Base-by-base conservation (phyloP, 2,329 filamentous ascomycete genomes). In the Huntiella bhutanensis region DNA sequence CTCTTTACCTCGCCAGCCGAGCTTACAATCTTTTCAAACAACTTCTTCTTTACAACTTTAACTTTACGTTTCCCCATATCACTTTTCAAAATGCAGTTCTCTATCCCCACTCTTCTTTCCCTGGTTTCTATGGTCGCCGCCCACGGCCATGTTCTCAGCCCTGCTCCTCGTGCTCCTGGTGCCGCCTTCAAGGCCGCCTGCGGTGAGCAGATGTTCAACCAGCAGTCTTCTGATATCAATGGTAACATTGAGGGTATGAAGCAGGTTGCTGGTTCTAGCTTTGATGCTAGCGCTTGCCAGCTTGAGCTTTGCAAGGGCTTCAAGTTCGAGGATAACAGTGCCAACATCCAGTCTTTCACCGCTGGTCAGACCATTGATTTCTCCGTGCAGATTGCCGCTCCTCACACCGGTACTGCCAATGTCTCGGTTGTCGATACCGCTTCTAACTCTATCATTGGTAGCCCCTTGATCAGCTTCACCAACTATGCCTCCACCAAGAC, bases 351-450 rank as follows among this genome's bases (percentile, higher is more conserved):
- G 55, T 58, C 54, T 35, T 69, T 62, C 54, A 54, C 55, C 0
- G 54, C 63, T 0, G 66, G 66, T n/a, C 57, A 70, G 53, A 58
- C 58, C 16, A 57, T 70, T 48, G 56, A 59, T 52, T 62, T 70
- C 52, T 57, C 56, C 6, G 59, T 64, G 34, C 53, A 52, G 19
- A 55, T 69, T 10, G 59, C 63, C 7, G 67, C 69, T 45, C 61
- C 66, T 5, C 65, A 67, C 56, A 63, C 63, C 13, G 65, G 65
- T 0, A 61, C 62, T 11, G 60, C 60, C 55, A 77, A 77, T 57
- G 70, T 78, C 35, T 73, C 68, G 13, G 64, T 78, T 43, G 65
- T 79, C 53, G 63, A 70, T 54, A 69, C 67, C 8, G 60, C 62
- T 34, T 65, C 64, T 52, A 69, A 75, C 60, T 61, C 56, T 19